Evolutionary conservation across 106 monocot species (phyloP), one percentile per base, ranked within the genome.

Genomic region (Dendrobium officinale): DNA sequence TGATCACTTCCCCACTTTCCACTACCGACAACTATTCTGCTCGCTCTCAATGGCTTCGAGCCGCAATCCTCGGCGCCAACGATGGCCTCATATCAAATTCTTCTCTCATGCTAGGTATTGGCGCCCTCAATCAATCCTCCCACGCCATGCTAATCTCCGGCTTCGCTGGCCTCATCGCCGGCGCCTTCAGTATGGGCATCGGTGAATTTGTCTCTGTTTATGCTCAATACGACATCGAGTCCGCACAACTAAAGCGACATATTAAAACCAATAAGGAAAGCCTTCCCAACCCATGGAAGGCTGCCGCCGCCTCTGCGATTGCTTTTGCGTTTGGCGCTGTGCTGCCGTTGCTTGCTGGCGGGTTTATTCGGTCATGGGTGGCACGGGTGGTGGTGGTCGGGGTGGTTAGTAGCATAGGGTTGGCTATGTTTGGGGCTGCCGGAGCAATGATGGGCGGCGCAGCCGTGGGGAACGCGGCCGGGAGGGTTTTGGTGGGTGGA

Each of bases 141-240:
- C 82, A 77, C 67, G 85, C 90, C 67, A 95, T 92, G 87, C 58
- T 92, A 59, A 77, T 90, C 20, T 88, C 94, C 10, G 94, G 92
- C n/a, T 19, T 88, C 5, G 90, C 92, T 2, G 92, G 92, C 19
- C 86, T 92, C 17, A 84, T 95, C 4, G 90, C 94, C n/a, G 92
- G 94, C 68, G 89, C 94, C 9, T 92, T 86, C 75, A 95, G 94
- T 88, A 95, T 95, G 94, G 92, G 92, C 78, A 84, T 93, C 4
- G 93, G 93, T 2, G 93, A 93, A 58, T 93, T 80, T 73, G 93
- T 90, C 19, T 93, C 93, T 17, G 93, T 93, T 16, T 85, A 86
- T 15, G 59, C 88, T 1, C 90, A 93, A n/a, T 85, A 85, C 42
- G 93, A 93, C 77, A 82, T 82, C 40, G 77, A 78, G 72, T n/a